phyloP scores from a whole-genome alignment of 352 stramenopile species.

The Phytophthora idaei region DNA sequence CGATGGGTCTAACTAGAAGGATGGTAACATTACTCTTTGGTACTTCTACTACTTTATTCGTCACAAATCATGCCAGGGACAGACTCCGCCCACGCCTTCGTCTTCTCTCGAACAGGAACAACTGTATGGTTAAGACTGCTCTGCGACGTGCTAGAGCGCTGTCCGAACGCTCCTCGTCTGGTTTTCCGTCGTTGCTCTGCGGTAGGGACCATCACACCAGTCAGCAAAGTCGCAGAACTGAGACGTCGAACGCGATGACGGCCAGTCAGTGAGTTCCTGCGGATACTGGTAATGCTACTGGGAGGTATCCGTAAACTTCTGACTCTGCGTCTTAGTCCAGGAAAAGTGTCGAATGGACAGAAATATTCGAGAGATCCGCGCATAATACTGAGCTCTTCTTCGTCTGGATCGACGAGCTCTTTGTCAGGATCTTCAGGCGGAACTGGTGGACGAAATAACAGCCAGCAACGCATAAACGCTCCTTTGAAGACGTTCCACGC shows the following conservation, averaged over 20 bases:
- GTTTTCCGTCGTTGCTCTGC: slow-evolving; percentile 8
- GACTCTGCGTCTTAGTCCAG: slow-evolving; percentile 12
- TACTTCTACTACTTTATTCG: slow-evolving; percentile 3
- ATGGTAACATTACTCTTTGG: not conserved
- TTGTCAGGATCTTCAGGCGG: not conserved
- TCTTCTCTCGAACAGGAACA: slow-evolving; percentile 3
- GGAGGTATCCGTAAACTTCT: not conserved
- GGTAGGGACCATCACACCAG: slow-evolving; percentile 5
- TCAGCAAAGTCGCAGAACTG: slow-evolving; percentile 15
- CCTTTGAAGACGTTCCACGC: slow-evolving; percentile 38
- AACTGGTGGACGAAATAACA: not conserved
- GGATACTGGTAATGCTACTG: slow-evolving; percentile 3
- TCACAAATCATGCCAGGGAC: slow-evolving; percentile 19
- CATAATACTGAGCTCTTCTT: slow-evolving; percentile 48
- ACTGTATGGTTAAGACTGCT: slow-evolving; percentile 1
- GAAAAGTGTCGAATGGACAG: slow-evolving; percentile 54
- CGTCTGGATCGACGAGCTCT: slow-evolving; percentile 3
- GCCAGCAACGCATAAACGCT: slow-evolving; percentile 14
- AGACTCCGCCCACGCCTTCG: not conserved
- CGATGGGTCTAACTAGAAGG: not conserved
- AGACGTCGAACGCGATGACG: slow-evolving; percentile 22
- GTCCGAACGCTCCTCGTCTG: slow-evolving; percentile 21
- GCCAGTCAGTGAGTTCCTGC: slow-evolving; percentile 19
- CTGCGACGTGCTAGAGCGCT: slow-evolving; percentile 8
- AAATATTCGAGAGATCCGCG: slow-evolving; percentile 51